Percentiles rank a stretch among this genome's conserved stretches.
Evolutionary conservation across 129 eudicot genomes (phyloP).

Genomic region (Glebionis coronaria): DNA sequence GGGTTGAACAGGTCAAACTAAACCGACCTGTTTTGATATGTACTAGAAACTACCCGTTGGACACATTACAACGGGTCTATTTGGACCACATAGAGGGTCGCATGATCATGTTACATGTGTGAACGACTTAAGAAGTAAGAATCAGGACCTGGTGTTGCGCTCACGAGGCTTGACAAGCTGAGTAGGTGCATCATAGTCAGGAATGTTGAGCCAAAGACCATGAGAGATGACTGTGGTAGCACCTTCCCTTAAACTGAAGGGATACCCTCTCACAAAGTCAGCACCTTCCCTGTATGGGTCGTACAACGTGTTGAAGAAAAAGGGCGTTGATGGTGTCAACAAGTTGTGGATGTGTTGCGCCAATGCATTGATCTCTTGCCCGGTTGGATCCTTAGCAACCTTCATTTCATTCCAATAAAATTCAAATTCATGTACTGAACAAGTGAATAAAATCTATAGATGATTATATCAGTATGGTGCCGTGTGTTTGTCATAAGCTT

Average conservation of each 20-base stretch:
- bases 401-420: slow-evolving; percentile 9
- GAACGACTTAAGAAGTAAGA: not conserved
- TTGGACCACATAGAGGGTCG: not conserved
- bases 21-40: too few species aligned
- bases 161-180: slow-evolving; percentile 78
- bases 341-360: slow-evolving; percentile 69
- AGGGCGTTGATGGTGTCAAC: slow-evolving; percentile 62
- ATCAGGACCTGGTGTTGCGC: slow-evolving; percentile 56
- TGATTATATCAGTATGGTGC: too few species aligned
- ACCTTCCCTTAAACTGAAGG: slow-evolving; percentile 75
- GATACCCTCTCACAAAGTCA: slow-evolving; percentile 76
- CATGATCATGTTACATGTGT: not conserved
- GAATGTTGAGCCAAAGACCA: slow-evolving; percentile 87
- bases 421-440: slow-evolving; percentile 1
- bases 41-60: too few species aligned
- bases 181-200: slow-evolving; percentile 77
- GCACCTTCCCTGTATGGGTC: slow-evolving; percentile 79
- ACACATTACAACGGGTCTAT: too few species aligned
- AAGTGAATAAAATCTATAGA: not conserved
- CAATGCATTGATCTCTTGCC: slow-evolving; percentile 70
- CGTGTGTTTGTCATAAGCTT: too few species aligned
- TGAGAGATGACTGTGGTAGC: slow-evolving; percentile 73
- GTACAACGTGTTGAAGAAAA: slow-evolving; percentile 76
- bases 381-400: slow-evolving; percentile 80
- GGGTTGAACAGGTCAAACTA: too few species aligned